Conservation (phyloP, 2,329 filamentous ascomycete genomes). For the Aureobasidium pullulans region DNA sequence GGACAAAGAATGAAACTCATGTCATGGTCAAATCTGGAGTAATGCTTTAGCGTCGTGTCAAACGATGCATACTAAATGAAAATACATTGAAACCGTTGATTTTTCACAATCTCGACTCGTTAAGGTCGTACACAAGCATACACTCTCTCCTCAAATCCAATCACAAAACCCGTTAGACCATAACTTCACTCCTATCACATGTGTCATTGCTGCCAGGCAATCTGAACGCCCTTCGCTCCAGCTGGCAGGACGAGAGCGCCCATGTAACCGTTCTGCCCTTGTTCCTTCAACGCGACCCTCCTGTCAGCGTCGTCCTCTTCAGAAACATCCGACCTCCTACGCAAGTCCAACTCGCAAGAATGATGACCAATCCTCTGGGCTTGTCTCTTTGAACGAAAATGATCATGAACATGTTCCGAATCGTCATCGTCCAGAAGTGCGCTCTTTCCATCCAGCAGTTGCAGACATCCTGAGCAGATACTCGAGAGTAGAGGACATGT, state of each 20-base stretch:
- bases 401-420: not conserved
- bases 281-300: not conserved
- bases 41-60: too few species aligned
- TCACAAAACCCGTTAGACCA: not conserved
- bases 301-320: not conserved
- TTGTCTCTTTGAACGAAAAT: not conserved
- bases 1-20: not conserved
- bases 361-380: not conserved
- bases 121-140: not conserved
- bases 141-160: not conserved
- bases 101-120: not conserved
- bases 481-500: not conserved
- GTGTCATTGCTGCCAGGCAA: not conserved
- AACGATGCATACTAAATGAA: not conserved
- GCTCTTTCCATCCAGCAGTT: not conserved
- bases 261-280: not conserved
- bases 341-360: not conserved
- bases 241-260: not conserved
- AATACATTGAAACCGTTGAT: not conserved
- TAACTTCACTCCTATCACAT: not conserved
- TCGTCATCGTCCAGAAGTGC: not conserved
- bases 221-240: not conserved
- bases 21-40: not conserved
- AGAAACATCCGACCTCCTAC: not conserved
- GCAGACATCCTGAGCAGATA: not conserved